phyloP scores from a whole-genome alignment of 2,329 filamentous ascomycete genomes.

The Exutisphaerella laricina region DNA sequence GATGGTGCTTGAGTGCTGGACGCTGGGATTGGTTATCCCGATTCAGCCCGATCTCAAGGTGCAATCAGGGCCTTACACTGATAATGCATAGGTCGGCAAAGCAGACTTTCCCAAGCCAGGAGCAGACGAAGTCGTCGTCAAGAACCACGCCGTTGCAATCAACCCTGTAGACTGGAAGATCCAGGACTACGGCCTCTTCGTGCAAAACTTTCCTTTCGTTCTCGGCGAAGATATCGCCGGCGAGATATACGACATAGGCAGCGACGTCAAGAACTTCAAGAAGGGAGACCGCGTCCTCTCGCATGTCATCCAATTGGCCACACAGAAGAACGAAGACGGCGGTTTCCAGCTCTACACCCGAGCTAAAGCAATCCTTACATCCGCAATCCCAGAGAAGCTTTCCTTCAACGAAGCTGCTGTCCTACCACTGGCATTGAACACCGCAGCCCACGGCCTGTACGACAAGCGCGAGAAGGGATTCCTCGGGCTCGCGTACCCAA shows the following conservation, averaged over 20 bases:
- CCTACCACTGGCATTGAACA: constrained; percentile 42
- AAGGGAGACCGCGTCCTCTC: constrained; percentile 35
- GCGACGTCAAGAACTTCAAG: constrained; percentile 31
- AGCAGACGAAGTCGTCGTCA: constrained; percentile 33
- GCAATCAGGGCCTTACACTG: too few species aligned
- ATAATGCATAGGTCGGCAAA: constrained; percentile 21
- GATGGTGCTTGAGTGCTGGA: too few species aligned
- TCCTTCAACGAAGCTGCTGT: constrained; percentile 38
- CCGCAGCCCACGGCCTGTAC: constrained; percentile 42
- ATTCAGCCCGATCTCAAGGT: too few species aligned
- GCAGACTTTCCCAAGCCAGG: constrained; percentile 31
- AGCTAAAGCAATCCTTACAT: constrained; percentile 28
- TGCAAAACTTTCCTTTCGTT: constrained; percentile 33
- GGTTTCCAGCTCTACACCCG: constrained; percentile 35
- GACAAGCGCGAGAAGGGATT: constrained; percentile 29
- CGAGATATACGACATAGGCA: constrained; percentile 34
- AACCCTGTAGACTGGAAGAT: constrained; percentile 39
- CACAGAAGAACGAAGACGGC: constrained; percentile 22
- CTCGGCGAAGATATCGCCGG: constrained; percentile 38
- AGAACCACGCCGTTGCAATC: constrained; percentile 34
- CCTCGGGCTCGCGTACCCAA: constrained; percentile 38
- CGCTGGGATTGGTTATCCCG: too few species aligned
- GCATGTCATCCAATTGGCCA: constrained; percentile 25
- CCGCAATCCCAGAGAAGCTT: constrained; percentile 37
- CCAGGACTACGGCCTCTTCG: constrained; percentile 30